A percentile compares a stretch with the other conserved stretches of the same genome.
Conservation (phyloP, 1,284 basidiomycete genomes). For the Marasmius fiardii region DNA sequence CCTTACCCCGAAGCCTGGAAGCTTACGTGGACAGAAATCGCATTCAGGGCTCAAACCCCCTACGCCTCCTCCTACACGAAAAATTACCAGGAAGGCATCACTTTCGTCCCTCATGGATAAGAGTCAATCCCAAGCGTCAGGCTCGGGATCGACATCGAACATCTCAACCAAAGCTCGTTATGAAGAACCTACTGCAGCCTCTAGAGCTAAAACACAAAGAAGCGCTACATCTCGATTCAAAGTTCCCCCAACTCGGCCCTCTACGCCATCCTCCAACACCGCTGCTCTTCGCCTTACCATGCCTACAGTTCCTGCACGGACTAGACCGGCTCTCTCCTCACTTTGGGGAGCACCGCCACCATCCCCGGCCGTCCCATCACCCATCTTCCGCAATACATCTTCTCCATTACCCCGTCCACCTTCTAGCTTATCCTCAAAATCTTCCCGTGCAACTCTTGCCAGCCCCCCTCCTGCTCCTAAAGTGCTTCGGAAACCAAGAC, state of each 20-base stretch:
- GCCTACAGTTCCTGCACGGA: constrained; percentile 68
- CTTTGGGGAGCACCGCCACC: constrained; percentile 54
- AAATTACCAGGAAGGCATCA: constrained; percentile 70
- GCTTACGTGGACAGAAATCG: constrained; percentile 76
- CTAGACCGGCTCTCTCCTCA: constrained; percentile 68
- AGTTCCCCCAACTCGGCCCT: constrained; percentile 73
- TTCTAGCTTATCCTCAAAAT: constrained; percentile 35
- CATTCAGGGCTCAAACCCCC: constrained; percentile 73
- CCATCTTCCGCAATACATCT: constrained; percentile 45
- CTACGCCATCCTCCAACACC: constrained; percentile 72
- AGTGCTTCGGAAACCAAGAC: constrained; percentile 72
- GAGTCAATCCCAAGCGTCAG: constrained; percentile 51
- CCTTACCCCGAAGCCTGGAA: constrained; percentile 62
- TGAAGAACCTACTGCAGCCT: constrained; percentile 73
- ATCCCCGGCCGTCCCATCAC: constrained; percentile 27
- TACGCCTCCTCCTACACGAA: constrained; percentile 58
- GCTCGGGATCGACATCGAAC: constrained; percentile 39
- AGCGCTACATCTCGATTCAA: constrained; percentile 60
- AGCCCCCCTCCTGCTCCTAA: constrained; percentile 51
- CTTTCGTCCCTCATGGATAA: constrained; percentile 69
- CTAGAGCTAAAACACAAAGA: constrained; percentile 68
- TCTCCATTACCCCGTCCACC: constrained; percentile 58
- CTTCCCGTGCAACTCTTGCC: constrained; percentile 27
- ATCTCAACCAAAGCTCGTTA: constrained; percentile 48
- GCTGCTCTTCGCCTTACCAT: constrained; percentile 78